Base-by-base conservation (phyloP, 768 basidiomycete species). In the Naematelia aurantialba region DNA sequence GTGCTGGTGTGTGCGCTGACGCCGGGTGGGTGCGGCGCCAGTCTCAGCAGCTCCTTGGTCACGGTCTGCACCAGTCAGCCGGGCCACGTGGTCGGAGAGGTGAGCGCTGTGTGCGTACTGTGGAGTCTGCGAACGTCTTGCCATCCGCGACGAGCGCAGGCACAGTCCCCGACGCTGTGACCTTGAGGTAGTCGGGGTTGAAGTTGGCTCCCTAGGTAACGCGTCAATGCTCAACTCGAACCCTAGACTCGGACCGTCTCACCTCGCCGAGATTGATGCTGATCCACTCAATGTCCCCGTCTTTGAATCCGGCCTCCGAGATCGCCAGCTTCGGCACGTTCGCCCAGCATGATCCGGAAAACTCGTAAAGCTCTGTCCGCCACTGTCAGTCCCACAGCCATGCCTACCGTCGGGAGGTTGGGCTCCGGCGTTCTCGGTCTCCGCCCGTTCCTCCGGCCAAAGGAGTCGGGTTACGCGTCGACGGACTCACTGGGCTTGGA, bases 281-380 rank as follows among this genome's bases (percentile, higher is more conserved):
- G 3, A 65, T 60, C 60, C 60, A 67, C 52, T 73, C 67, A 42
- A 73, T 52, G 44, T 66, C 66, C 26, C 56, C 65, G 30, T 66
- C 47, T 21, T 60, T 62, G 50, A 61, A 63, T 4, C 67, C 71
- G 14, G 59, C 48, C 54, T 73, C 71, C 19, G 52, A 39, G 5
- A 69, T 49, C 24, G 71, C 69, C 21, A 73, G 56, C 60, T 68
- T 70, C 29, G 71, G 71, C 14, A 66, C 71, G 46, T 73, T 70
- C 56, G 67, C 71, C 71, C 71, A 73, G 55, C 62, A 64, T 1
- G 71, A 73, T 5, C 60, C 68, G 48, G 34, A 62, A 52, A 73
- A 73, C 44, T 68, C 67, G 63, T 73, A 73, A 14, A 73, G 60
- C 26, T 61, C 71, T 73, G 55, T 17, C 5, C 4, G 54, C 19